A percentile compares a stretch with the other conserved stretches of the same genome.
phyloP scores from a whole-genome alignment of 768 basidiomycete species.

The Xanthoconium stramineum region DNA sequence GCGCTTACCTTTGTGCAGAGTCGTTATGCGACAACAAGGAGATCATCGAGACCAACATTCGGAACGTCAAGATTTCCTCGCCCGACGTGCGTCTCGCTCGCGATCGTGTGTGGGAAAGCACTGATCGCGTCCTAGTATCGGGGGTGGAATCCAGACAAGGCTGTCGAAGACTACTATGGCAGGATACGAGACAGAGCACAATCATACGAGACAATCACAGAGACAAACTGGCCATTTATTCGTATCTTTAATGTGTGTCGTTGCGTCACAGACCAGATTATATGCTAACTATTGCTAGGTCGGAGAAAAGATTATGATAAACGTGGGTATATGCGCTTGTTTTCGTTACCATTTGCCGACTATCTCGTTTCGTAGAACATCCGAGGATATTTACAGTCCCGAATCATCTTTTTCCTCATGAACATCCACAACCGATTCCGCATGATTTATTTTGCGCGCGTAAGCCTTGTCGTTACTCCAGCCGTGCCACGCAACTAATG shows the following conservation, averaged over 20 bases:
- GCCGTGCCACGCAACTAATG: background rate
- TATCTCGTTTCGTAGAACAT: constrained; percentile 52
- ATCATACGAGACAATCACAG: constrained; percentile 88
- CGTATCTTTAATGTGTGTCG: constrained; percentile 81
- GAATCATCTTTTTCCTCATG: constrained; percentile 99
- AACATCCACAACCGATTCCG: constrained; percentile 95
- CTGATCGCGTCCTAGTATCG: constrained; percentile 59
- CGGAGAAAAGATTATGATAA: constrained; percentile 94
- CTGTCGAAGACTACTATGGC: constrained; percentile 88
- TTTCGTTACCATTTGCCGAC: background rate
- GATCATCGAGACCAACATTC: constrained; percentile 91
- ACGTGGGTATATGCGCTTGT: constrained; percentile 47
- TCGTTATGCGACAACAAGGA: constrained; percentile 88
- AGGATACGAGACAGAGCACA: constrained; percentile 85
- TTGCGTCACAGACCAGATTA: background rate
- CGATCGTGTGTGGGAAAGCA: background rate
- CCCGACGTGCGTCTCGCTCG: constrained; percentile 70
- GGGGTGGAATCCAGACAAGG: constrained; percentile 88
- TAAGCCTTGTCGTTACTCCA: constrained; percentile 36
- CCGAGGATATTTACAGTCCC: constrained; percentile 88
- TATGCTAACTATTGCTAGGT: constrained; percentile 47
- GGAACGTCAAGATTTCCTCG: constrained; percentile 96
- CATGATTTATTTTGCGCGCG: constrained; percentile 95
- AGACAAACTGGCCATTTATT: constrained; percentile 89
- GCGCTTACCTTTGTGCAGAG: constrained; percentile 47